A percentile compares a stretch with the other conserved stretches of the same genome.
Conservation (phyloP, 106 monocot species). For the Apostasia shenzhenica region DNA sequence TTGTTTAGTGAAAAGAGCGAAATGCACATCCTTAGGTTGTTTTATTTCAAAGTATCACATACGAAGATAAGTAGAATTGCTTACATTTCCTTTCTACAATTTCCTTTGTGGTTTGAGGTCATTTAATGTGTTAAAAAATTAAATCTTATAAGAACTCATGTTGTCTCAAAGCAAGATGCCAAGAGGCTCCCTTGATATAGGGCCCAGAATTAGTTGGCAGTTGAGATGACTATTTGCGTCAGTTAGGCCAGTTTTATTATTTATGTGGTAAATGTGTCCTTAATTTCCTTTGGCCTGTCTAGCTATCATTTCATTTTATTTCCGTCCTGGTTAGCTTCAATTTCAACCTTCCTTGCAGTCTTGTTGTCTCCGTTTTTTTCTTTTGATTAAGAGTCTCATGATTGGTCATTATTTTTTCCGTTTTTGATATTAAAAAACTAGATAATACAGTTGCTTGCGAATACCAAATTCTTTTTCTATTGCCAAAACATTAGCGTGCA, state of each 20-base stretch:
- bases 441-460: too few species aligned
- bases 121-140: constrained; percentile 39
- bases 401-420: background rate
- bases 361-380: background rate
- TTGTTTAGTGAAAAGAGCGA: background rate
- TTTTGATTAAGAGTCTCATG: background rate
- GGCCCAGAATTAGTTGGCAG: constrained; percentile 73
- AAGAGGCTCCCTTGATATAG: constrained; percentile 78
- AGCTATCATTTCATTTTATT: constrained; percentile 10
- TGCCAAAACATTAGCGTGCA: too few species aligned
- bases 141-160: constrained; percentile 62
- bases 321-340: constrained; percentile 20
- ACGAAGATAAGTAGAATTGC: constrained; percentile 26
- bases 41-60: constrained; percentile 1
- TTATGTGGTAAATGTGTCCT: constrained; percentile 49
- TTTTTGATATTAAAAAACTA: too few species aligned
- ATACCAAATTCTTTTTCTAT: too few species aligned
- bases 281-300: constrained; percentile 10
- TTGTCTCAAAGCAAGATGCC: constrained; percentile 89
- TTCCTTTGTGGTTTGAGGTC: constrained; percentile 56
- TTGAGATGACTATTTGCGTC: constrained; percentile 71
- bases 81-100: constrained; percentile 30
- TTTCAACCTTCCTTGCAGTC: constrained; percentile 7
- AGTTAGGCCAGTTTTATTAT: constrained; percentile 90
- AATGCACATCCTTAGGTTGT: background rate